Evolutionary conservation across 2,329 filamentous ascomycete species (phyloP), one percentile per base, ranked within the genome.

Genomic region (Fusarium bactridioides): DNA sequence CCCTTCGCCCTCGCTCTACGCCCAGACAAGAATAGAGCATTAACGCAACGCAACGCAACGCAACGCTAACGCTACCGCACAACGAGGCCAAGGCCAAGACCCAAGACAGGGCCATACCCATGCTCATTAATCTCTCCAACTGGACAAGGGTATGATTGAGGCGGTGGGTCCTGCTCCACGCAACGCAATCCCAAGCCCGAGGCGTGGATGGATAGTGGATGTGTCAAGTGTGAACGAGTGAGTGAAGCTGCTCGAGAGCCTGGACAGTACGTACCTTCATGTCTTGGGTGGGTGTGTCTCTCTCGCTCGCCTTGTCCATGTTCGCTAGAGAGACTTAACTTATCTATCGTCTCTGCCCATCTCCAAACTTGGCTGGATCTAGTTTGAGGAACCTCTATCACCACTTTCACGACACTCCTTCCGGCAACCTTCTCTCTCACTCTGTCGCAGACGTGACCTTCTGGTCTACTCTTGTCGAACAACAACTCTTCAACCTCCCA

Each of bases 11-110:
- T 16, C 31, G 37, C 67, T 70, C 69, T 73, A 74, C 72, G 55
- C 72, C 61, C 62, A 64, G 80, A 83, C 81, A 83, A 84, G 82
- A 85, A 85, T 84, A 85, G 83, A 80, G 64, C 61, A 66, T 66
- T 38, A 41, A 61, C 38, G n/a, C 38, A 41, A 61, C 38, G n/a
- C 38, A 45, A 74, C 79, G 73, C 37, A 31, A 43, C 38, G 27
- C 53, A 15, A 56, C 37, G 53, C 48, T 54, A 55, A 33, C 47
- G 35, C 47, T 79, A 74, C 78, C 33, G 72, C 75, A 74, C 78
- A 76, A 74, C 73, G 76, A 77, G 66, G 63, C 77, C 78, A 79
- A 79, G 77, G 74, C 72, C 75, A 77, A 63, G 62, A 77, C 78
- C 27, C 7, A 78, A 79, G 78, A 79, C 79, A 79, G 61, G 72